Evolutionary conservation across 495 filamentous ascomycete species (phyloP).

Genomic region (Monascus purpureus): DNA sequence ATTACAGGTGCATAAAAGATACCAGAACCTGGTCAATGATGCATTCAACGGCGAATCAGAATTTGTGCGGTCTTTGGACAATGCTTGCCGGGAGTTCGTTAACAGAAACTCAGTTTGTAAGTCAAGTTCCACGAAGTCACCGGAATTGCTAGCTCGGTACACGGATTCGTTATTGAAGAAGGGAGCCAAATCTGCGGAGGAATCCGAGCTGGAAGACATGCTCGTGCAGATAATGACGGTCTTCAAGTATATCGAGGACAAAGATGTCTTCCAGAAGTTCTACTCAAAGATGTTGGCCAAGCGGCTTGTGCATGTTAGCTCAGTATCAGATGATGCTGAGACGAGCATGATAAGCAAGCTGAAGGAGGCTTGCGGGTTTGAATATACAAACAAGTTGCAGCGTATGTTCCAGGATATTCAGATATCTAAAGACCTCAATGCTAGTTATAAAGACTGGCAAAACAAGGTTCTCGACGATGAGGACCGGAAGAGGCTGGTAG

Average conservation of each 20-base stretch:
- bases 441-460: slow-evolving; percentile 61
- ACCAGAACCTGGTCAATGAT: slow-evolving; percentile 77
- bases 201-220: slow-evolving; percentile 81
- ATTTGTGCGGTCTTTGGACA: slow-evolving; percentile 91
- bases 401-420: slow-evolving; percentile 99
- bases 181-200: slow-evolving; percentile 78
- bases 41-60: slow-evolving; percentile 94
- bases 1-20: slow-evolving; percentile 85
- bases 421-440: slow-evolving; percentile 93
- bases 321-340: slow-evolving; percentile 92
- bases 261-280: slow-evolving; percentile 99
- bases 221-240: slow-evolving; percentile 97
- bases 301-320: slow-evolving; percentile 84
- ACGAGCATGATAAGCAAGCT: slow-evolving; percentile 99
- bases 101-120: slow-evolving; percentile 95
- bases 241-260: slow-evolving; percentile 99
- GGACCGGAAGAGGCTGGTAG: slow-evolving; percentile 46
- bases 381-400: slow-evolving; percentile 98
- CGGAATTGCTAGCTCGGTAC: slow-evolving; percentile 89
- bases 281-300: slow-evolving; percentile 95
- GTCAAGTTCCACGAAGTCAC: slow-evolving; percentile 78
- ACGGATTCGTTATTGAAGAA: slow-evolving; percentile 90
- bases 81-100: slow-evolving; percentile 94
- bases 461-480: slow-evolving; percentile 46
- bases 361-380: slow-evolving; percentile 96